A percentile compares a stretch with the other conserved stretches of the same genome.
Conservation (phyloP, 805 yeast genomes). For the Wickerhamiella lipophila region DNA sequence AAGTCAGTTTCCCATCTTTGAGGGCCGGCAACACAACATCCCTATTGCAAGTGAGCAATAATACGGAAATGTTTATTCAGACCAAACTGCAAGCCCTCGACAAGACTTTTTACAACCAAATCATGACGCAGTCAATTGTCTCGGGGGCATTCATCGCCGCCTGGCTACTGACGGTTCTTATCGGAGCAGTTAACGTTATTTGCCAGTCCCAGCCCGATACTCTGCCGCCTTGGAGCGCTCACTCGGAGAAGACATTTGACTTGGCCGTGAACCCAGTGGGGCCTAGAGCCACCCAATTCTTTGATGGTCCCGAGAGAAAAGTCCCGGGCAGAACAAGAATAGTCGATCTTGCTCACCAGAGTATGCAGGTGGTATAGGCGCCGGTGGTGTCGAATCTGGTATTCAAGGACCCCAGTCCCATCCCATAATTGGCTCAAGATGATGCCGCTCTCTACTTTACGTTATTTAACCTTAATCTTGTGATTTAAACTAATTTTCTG, state of each 20-base stretch:
- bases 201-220: not conserved
- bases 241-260: slow-evolving; percentile 2
- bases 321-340: not conserved
- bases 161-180: slow-evolving; percentile 15
- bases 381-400: too few relatives aligned
- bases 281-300: slow-evolving; percentile 3
- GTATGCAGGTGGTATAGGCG: not conserved
- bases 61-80: not conserved
- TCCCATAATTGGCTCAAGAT: too few relatives aligned
- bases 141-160: slow-evolving; percentile 15
- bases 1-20: slow-evolving; percentile 40
- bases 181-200: slow-evolving; percentile 6
- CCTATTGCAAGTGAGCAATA: not conserved
- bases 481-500: too few relatives aligned
- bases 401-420: too few relatives aligned
- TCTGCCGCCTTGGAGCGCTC: slow-evolving; percentile 6
- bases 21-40: not conserved
- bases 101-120: slow-evolving; percentile 8
- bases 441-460: too few relatives aligned
- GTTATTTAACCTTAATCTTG: too few relatives aligned
- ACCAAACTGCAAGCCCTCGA: not conserved
- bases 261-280: not conserved
- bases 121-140: slow-evolving; percentile 15
- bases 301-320: slow-evolving; percentile 10
- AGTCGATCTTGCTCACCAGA: not conserved